These are phyloP conservation scores for Aspergillus pseudoviridinutans DNA, from an alignment of 2,329 filamentous ascomycete species.

Conservation along the genomic window DNA sequence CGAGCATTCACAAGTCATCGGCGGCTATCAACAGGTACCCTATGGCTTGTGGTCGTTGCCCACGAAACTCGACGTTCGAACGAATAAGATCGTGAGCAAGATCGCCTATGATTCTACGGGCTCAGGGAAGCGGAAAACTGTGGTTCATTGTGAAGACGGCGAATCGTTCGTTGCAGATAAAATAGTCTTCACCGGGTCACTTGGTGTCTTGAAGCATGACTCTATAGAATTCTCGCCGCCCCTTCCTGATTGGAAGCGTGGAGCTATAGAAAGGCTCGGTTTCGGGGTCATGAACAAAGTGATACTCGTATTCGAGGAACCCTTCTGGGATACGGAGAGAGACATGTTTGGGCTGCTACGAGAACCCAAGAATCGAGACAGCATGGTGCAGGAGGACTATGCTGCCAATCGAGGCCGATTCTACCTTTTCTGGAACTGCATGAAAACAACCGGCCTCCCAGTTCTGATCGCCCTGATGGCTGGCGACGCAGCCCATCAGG, in stretches of 20 bases:
- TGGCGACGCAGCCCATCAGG: slow-evolving; percentile 85
- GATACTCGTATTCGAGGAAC: slow-evolving; percentile 78
- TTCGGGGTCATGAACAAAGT: slow-evolving; percentile 96
- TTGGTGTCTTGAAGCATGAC: slow-evolving; percentile 83
- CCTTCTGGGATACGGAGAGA: slow-evolving; percentile 85
- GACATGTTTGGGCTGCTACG: slow-evolving; percentile 94
- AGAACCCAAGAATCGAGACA: slow-evolving; percentile 64
- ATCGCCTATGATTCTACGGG: slow-evolving; percentile 60
- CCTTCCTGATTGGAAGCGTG: slow-evolving; percentile 80
- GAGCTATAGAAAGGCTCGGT: slow-evolving; percentile 76
- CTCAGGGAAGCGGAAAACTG: slow-evolving; percentile 46
- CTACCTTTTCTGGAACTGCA: slow-evolving; percentile 97
- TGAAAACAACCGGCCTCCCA: slow-evolving; percentile 81
- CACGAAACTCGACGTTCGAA: slow-evolving; percentile 69
- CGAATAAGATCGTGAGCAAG: slow-evolving; percentile 66
- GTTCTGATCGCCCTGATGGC: slow-evolving; percentile 92
- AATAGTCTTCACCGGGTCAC: slow-evolving; percentile 82
- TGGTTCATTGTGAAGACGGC: slow-evolving; percentile 74
- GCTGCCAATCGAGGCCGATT: slow-evolving; percentile 77
- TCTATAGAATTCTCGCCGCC: slow-evolving; percentile 82
- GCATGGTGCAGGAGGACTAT: slow-evolving; percentile 77
- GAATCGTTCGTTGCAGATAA: slow-evolving; percentile 76
- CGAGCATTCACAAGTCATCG: slow-evolving; percentile 85
- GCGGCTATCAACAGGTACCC: slow-evolving; percentile 92
- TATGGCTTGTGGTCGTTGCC: slow-evolving; percentile 78